Evolutionary conservation across 2,329 filamentous ascomycete genomes (phyloP).

Genomic region (Aspergillus costaricaensis): DNA sequence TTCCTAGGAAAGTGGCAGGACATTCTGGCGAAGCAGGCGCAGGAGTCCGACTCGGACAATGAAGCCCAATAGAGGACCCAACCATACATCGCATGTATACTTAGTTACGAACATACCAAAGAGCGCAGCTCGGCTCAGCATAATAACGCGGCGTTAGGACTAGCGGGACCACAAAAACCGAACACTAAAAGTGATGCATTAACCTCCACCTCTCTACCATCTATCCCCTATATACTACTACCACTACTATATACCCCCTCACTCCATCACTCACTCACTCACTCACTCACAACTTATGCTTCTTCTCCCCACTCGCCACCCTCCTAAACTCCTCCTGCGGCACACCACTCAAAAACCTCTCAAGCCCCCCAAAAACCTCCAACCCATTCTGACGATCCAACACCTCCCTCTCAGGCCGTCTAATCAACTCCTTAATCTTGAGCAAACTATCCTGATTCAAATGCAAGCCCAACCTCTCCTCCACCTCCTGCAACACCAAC

Average conservation of each 20-base stretch:
- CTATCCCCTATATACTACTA: neutral
- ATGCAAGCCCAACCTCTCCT: slow-evolving; percentile 77
- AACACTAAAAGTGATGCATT: neutral
- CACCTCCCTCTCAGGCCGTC: slow-evolving; percentile 69
- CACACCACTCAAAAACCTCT: slow-evolving; percentile 74
- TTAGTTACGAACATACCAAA: too few relatives aligned
- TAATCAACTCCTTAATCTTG: slow-evolving; percentile 81
- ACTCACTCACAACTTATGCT: slow-evolving; percentile 74
- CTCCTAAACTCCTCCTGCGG: slow-evolving; percentile 88
- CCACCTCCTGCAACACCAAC: slow-evolving; percentile 74
- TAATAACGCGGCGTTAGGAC: slow-evolving; percentile 17
- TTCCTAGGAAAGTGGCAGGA: slow-evolving; percentile 76
- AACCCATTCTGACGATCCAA: slow-evolving; percentile 76
- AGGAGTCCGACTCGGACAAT: slow-evolving; percentile 40
- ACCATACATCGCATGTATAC: neutral
- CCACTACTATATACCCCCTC: neutral
- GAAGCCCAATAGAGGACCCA: slow-evolving; percentile 26
- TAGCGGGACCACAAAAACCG: neutral
- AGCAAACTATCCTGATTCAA: slow-evolving; percentile 76
- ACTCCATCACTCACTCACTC: neutral
- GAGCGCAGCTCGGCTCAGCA: too few relatives aligned
- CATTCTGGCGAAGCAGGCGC: slow-evolving; percentile 48
- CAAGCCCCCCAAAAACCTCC: slow-evolving; percentile 84
- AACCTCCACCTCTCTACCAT: neutral
- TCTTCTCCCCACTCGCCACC: slow-evolving; percentile 84